Base-by-base conservation (phyloP, 768 basidiomycete species). In the Xerocomellus chrysenteron region DNA sequence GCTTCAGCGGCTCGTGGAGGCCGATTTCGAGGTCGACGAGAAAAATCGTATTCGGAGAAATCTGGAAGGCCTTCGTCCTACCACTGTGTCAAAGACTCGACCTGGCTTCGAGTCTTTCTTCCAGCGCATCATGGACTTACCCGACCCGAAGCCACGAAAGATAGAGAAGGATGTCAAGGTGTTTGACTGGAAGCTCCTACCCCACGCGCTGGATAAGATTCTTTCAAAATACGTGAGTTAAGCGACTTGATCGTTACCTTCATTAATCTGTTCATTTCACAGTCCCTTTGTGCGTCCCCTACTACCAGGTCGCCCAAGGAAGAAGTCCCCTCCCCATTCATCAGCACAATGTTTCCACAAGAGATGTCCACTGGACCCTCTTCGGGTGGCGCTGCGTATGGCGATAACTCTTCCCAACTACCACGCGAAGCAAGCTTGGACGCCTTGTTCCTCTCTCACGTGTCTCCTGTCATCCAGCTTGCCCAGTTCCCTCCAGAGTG, bases 91-190 rank as follows among this genome's bases (percentile, higher is more conserved):
- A 30, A 99, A 97, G 76, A 83, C 84, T 68, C 89, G 91, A 62
- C 75, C 81, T 0, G 88, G 86, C 12, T 87, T 83, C 55, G 90
- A 91, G 64, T 78, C 82, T n/a, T 92, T 98, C 71, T 99, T 98
- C 80, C 86, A 90, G 75, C 81, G 86, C 62, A 94, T 99, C 76
- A 98, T 99, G 96, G 86, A 90, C 50, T 96, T 97, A 68, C 92
- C 94, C 0, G 84, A 85, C 44, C 96, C 96, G 9, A 94, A 92
- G 70, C 96, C 96, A 4, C 81, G 96, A 53, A 95, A 94, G 69
- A 99, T 98, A 59, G 96, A 98, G 68, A 98, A 98, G 79, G 94
- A 98, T 66, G 81, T 99, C 67, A 92, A 92, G 70, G 87, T 92
- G 9, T 92, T 92, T 63, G 82, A 84, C 40, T 92, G 90, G 90